phyloP scores from a whole-genome alignment of 1,284 basidiomycete species.

The Irpex rosettiformis region DNA sequence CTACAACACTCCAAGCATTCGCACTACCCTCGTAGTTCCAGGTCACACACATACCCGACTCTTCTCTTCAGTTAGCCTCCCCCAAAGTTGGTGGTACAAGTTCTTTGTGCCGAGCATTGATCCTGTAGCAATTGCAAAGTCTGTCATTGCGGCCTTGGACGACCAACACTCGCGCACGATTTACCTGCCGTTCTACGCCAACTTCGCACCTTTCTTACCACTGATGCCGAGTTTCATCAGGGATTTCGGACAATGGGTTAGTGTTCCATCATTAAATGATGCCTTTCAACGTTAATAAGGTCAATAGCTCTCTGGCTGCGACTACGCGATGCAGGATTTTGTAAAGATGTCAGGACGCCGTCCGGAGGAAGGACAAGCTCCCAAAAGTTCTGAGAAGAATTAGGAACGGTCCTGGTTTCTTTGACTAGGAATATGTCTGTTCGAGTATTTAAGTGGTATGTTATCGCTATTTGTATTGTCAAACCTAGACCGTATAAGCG shows the following conservation, averaged over 20 bases:
- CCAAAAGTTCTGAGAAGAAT: constrained; percentile 5
- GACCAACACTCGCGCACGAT: constrained; percentile 71
- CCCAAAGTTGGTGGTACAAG: constrained; percentile 47
- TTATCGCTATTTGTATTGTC: neutral
- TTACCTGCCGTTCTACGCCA: constrained; percentile 69
- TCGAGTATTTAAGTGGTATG: neutral
- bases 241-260: constrained; percentile 71
- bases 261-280: constrained; percentile 20
- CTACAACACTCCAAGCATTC: constrained; percentile 69
- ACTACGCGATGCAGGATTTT: constrained; percentile 44
- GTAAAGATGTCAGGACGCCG: constrained; percentile 44
- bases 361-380: constrained; percentile 35
- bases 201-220: constrained; percentile 53
- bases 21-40: constrained; percentile 79
- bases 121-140: constrained; percentile 74
- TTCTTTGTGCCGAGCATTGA: constrained; percentile 76
- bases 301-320: constrained; percentile 46
- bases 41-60: constrained; percentile 74
- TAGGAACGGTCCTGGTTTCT: no score
- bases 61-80: constrained; percentile 60
- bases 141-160: constrained; percentile 77
- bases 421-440: neutral
- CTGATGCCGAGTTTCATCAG: constrained; percentile 68
- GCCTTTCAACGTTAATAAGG: neutral
- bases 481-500: neutral